A percentile compares a stretch with the other conserved stretches of the same genome.
Evolutionary conservation across 441 rosid genomes (phyloP).

Genomic region (Omphalea diandra): DNA sequence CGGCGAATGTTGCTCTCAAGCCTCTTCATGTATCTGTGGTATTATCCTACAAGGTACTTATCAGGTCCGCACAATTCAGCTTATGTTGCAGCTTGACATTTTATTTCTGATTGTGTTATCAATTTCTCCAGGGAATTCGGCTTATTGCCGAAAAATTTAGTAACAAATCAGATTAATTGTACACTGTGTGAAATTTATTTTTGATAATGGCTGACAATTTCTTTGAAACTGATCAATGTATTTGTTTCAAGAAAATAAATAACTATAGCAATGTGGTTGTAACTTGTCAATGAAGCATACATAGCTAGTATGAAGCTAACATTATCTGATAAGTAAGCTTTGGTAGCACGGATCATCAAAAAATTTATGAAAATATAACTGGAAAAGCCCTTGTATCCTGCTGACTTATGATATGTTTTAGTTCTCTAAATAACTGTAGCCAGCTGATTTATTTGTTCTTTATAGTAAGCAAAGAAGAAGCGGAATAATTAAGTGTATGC

Average conservation of each 20-base stretch:
- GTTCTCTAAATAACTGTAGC: background rate
- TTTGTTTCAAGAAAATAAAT: background rate
- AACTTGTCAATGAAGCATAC: background rate
- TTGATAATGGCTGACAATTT: background rate
- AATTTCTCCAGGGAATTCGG: background rate
- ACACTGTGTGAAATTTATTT: background rate
- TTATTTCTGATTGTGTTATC: background rate
- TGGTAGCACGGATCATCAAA: background rate
- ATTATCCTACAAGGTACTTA: slow-evolving; percentile 85
- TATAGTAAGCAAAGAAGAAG: background rate
- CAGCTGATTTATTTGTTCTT: background rate
- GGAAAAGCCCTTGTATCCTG: no score
- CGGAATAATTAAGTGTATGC: background rate
- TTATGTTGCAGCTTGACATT: slow-evolving; percentile 20
- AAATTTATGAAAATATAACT: background rate
- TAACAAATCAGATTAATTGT: background rate
- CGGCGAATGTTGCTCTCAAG: slow-evolving; percentile 62
- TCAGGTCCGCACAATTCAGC: slow-evolving; percentile 82
- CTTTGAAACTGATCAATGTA: background rate
- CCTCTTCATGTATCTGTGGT: slow-evolving; percentile 49
- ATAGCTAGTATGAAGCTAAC: background rate
- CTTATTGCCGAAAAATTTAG: background rate
- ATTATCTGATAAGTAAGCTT: background rate
- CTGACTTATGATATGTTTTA: no score
- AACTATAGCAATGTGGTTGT: background rate